Percentiles rank a stretch among this genome's conserved stretches.
phyloP scores from a whole-genome alignment of 2,329 filamentous ascomycete species.

The Trichocomaceae sp. region DNA sequence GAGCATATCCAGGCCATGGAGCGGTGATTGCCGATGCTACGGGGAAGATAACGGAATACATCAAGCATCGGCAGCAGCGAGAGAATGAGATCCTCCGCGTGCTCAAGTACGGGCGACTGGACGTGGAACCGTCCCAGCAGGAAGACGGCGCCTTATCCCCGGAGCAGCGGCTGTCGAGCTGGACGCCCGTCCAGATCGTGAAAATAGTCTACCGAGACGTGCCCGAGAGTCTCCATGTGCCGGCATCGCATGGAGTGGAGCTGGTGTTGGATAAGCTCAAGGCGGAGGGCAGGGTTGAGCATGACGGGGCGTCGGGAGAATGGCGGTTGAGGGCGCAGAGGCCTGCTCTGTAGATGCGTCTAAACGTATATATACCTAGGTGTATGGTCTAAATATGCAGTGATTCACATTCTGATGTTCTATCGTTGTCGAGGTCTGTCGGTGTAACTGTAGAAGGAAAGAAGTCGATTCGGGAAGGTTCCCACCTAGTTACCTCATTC shows the following conservation, averaged over 20 bases:
- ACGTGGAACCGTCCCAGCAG: slow-evolving; percentile 25
- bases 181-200: slow-evolving; percentile 76
- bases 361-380: not conserved
- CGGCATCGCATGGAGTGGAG: slow-evolving; percentile 68
- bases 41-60: slow-evolving; percentile 71
- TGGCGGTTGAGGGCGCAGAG: slow-evolving; percentile 26
- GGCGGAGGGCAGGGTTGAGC: slow-evolving; percentile 60
- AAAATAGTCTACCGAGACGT: slow-evolving; percentile 78
- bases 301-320: slow-evolving; percentile 23
- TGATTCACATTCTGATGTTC: too few species aligned
- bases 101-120: slow-evolving; percentile 42
- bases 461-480: not conserved
- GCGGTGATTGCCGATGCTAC: slow-evolving; percentile 66
- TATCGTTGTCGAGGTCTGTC: too few species aligned
- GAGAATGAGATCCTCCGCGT: slow-evolving; percentile 70
- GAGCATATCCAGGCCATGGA: slow-evolving; percentile 84
- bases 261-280: slow-evolving; percentile 76
- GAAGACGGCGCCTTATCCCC: slow-evolving; percentile 29
- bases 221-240: slow-evolving; percentile 64
- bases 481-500: not conserved
- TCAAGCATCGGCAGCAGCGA: slow-evolving; percentile 69
- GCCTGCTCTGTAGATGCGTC: slow-evolving; percentile 24
- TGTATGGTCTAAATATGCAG: too few species aligned
- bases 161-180: slow-evolving; percentile 34
- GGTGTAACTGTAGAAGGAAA: too few species aligned